phyloP scores from a whole-genome alignment of 306 rosid genomes.

The Erythrophleum fordii region DNA sequence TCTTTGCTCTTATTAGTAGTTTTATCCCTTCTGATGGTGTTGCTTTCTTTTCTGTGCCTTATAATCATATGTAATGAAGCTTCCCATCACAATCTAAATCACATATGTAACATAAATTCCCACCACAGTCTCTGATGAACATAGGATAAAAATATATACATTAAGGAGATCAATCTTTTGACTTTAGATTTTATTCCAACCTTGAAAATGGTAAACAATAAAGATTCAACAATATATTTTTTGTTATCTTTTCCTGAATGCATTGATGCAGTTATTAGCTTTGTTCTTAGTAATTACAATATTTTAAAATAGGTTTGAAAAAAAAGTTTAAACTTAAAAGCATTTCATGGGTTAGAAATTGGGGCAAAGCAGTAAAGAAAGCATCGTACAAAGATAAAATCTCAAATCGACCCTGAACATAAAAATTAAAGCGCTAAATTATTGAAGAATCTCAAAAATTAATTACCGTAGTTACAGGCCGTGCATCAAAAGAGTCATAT shows the following conservation, averaged over 20 bases:
- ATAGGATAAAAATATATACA: neutral
- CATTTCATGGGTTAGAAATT: neutral
- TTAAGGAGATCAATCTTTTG: neutral
- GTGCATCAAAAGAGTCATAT: neutral
- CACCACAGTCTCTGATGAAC: neutral
- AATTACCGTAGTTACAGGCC: neutral
- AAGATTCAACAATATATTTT: neutral
- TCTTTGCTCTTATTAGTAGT: too few relatives aligned
- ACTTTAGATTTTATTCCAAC: too few relatives aligned
- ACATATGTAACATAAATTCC: constrained; percentile 21
- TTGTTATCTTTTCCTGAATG: constrained; percentile 16
- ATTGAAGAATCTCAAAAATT: constrained; percentile 14
- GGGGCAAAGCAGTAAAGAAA: neutral
- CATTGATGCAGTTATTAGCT: neutral
- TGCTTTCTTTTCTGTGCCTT: constrained; percentile 65
- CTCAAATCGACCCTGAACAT: constrained; percentile 84
- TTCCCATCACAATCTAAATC: constrained; percentile 77
- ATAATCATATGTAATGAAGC: constrained; percentile 58
- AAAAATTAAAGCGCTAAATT: constrained; percentile 4
- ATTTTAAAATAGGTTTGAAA: neutral
- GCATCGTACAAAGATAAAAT: constrained; percentile 61
- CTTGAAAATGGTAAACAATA: too few relatives aligned
- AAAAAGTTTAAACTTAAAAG: neutral
- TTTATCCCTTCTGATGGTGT: constrained; percentile 54
- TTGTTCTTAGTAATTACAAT: neutral